Evolutionary conservation across 2,329 filamentous ascomycete species (phyloP).

Genomic region (Fusarium scirpi): DNA sequence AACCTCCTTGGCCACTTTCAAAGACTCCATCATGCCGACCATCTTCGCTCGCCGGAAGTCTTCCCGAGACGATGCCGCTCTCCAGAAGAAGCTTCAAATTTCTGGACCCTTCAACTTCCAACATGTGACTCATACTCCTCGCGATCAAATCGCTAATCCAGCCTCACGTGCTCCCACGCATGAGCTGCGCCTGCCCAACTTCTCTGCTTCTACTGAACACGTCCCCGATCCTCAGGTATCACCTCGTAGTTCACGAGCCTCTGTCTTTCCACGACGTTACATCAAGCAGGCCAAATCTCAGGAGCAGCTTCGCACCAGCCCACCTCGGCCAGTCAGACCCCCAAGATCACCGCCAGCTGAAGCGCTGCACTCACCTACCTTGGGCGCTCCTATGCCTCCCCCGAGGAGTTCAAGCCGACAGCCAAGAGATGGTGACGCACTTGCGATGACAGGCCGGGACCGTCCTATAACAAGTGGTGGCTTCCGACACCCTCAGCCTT

Average conservation of each 20-base stretch:
- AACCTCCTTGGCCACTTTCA: constrained; percentile 48
- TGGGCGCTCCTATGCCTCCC: constrained; percentile 59
- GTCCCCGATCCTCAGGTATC: constrained; percentile 31
- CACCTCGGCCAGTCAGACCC: constrained; percentile 62
- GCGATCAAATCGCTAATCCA: constrained; percentile 59
- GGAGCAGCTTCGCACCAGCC: constrained; percentile 61
- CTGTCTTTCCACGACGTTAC: constrained; percentile 51
- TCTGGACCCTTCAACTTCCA: constrained; percentile 76
- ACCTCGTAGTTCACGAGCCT: constrained; percentile 36
- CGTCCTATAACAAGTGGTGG: constrained; percentile 60
- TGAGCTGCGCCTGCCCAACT: constrained; percentile 61
- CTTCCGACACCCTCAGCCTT: constrained; percentile 60
- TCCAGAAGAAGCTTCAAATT: constrained; percentile 63
- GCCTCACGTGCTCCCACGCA: constrained; percentile 54
- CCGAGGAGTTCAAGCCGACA: constrained; percentile 68
- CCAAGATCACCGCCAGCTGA: constrained; percentile 51
- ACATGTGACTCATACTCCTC: constrained; percentile 70
- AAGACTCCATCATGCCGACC: constrained; percentile 62
- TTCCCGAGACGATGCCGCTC: constrained; percentile 50
- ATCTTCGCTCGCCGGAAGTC: constrained; percentile 65
- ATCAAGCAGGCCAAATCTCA: constrained; percentile 62
- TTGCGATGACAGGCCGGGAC: constrained; percentile 53
- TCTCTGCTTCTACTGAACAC: constrained; percentile 51
- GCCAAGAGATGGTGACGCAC: constrained; percentile 58
- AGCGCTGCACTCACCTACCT: constrained; percentile 45